phyloP scores from a whole-genome alignment of 768 basidiomycete species.

The Aureoboletus auriporus region DNA sequence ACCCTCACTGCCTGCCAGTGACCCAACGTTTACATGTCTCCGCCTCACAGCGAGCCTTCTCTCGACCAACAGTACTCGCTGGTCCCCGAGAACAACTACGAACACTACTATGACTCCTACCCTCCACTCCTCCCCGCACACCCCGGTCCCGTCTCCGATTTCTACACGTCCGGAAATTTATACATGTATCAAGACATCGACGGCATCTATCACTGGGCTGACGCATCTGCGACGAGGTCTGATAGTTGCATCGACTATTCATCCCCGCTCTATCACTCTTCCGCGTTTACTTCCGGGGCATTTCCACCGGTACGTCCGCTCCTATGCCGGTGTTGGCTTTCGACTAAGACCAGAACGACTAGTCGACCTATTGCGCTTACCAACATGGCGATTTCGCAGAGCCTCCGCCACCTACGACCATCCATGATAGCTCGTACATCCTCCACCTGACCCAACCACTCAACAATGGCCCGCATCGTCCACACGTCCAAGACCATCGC shows the following conservation, averaged over 20 bases:
- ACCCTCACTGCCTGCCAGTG: background rate
- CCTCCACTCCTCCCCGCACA: constrained; percentile 13
- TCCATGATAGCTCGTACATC: constrained; percentile 21
- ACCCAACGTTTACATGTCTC: constrained; percentile 32
- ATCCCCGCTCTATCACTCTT: constrained; percentile 10
- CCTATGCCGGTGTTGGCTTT: background rate
- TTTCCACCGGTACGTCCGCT: constrained; percentile 15
- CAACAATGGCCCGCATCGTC: constrained; percentile 14
- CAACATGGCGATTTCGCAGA: constrained; percentile 16
- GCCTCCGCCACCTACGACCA: constrained; percentile 1
- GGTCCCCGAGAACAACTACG: constrained; percentile 9
- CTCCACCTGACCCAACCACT: constrained; percentile 22
- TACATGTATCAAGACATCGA: constrained; percentile 26
- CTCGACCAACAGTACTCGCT: constrained; percentile 18
- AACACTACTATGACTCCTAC: constrained; percentile 23
- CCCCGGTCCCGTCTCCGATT: constrained; percentile 15
- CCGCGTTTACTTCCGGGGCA: constrained; percentile 14
- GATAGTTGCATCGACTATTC: constrained; percentile 21
- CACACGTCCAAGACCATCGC: constrained; percentile 29
- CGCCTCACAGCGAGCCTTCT: constrained; percentile 18
- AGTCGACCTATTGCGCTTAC: constrained; percentile 18
- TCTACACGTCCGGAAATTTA: constrained; percentile 26
- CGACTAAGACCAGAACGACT: constrained; percentile 2
- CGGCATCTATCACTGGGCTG: constrained; percentile 26
- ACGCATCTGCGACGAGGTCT: constrained; percentile 23